Base-by-base conservation (phyloP, 495 filamentous ascomycete species). In the Evernia prunastri region DNA sequence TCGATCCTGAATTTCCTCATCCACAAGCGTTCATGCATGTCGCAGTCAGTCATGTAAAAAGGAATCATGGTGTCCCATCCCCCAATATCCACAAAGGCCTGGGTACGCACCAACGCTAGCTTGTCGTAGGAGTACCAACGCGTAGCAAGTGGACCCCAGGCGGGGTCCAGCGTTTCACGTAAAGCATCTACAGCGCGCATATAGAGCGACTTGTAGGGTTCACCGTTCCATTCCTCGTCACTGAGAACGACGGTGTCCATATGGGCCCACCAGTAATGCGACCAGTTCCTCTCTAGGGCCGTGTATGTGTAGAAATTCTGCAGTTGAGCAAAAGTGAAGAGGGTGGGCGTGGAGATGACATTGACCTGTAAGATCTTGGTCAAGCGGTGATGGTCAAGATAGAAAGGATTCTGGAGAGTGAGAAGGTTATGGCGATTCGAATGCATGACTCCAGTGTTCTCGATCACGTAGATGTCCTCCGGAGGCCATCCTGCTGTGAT, bases 401-500 rank as follows among this genome's bases (percentile, higher is more conserved):
- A 86, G 74, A 84, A 87, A 17, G 84, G 84, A 66, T 87, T 86
- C 63, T 86, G 81, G 0, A 83, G 71, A 13, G 79, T 76, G 4
- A 87, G 74, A 37, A 76, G 71, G 3, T 82, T 80, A 15, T 76
- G 72, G 29, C 71, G 67, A 65, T 87, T 87, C 18, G 77, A 76
- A 45, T 82, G 74, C 70, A 86, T 84, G 40, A 79, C 78, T 4
- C 85, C 85, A 4, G 82, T 87, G 71, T 88, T 88, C 61, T 87
- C 85, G 57, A 87, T 74, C 3, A 87, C 77, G 62, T 81, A 82
- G 65, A 88, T 86, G 65, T 86, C 80, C 39, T 75, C 71, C 0
- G 83, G 69, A 4, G 85, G 85, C 84, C 84, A 86, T 27, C 84
- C 85, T 0, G 84, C 81, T 1, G 82, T 79, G 58, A 87, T 79